Base-by-base conservation (phyloP, 331 rosid species). In the Malus hybrid region DNA sequence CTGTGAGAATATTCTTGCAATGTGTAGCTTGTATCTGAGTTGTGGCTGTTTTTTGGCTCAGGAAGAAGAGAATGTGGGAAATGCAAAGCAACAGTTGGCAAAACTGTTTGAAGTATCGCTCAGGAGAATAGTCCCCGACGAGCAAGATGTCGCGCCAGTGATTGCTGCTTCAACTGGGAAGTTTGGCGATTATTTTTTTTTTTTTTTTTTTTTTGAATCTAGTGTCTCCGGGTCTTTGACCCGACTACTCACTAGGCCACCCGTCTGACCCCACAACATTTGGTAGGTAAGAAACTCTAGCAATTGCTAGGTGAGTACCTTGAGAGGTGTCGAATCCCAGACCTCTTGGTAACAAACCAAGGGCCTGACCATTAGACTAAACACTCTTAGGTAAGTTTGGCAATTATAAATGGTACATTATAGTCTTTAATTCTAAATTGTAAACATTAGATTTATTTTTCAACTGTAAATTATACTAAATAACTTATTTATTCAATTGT, bases 91-190 rank as follows among this genome's bases (percentile, higher is more conserved):
- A 33, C 90, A 90, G 60, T 79, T 92, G 52, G 97, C 86, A 0
- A 85, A 86, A 42, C 67, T 92, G 69, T 92, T 95, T 73, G 96
- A 88, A 36, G 76, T 73, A 3, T 89, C 99, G n/a, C 83, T 95
- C 7, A 84, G 77, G 81, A 59, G 82, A 18, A 83, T 82, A 1
- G 80, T 87, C 69, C 90, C 97, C 1, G 86, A 78, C 61, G 96
- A 87, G 68, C 64, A 71, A 7, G 92, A 88, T 75, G 82, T 88
- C 8, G 89, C 76, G 83, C 91, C 97, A 3, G 59, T 77, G 69
- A 74, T 95, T 50, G 97, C 88, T 44, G 84, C 88, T 31, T 95
- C 88, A 63, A 36, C 86, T 16, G 92, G 73, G 5, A 89, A 82
- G 46, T 89, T 85, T 63, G 99, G 96, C 13, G 97, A 95, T 81